phyloP scores from a whole-genome alignment of 1,284 basidiomycete species.

The Malassezia obtusa region DNA sequence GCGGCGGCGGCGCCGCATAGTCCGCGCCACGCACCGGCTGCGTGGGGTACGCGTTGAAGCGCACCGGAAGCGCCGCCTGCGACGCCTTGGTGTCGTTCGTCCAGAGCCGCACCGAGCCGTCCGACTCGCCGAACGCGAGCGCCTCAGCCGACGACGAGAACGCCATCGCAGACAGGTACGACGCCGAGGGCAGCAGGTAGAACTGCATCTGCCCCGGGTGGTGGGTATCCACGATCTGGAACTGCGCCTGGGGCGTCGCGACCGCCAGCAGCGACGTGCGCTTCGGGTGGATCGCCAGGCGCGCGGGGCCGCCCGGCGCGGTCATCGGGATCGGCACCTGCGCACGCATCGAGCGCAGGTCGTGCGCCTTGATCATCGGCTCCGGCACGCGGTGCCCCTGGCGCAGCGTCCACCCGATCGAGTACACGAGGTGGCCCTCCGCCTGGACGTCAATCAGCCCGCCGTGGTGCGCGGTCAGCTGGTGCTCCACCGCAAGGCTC shows the following conservation, averaged over 20 bases:
- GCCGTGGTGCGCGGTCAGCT: conserved; percentile 44
- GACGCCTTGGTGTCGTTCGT: conserved; percentile 58
- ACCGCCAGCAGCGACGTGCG: conserved; percentile 68
- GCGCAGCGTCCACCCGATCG: conserved; percentile 45
- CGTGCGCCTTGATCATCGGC: conserved; percentile 84
- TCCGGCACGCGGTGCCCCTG: conserved; percentile 81
- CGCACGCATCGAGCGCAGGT: conserved; percentile 70
- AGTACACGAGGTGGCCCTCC: conserved; percentile 41
- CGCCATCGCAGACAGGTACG: conserved; percentile 70
- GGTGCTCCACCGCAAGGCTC: conserved; percentile 35
- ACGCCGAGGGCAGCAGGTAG: conserved; percentile 51
- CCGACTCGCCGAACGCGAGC: conserved; percentile 81
- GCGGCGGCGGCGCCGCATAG: conserved; percentile 58
- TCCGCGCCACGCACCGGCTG: conserved; percentile 77
- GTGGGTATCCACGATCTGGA: conserved; percentile 78
- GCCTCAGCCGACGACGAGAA: conserved; percentile 79
- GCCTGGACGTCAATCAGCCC: conserved; percentile 45
- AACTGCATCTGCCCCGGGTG: conserved; percentile 62
- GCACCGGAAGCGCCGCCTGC: conserved; percentile 46
- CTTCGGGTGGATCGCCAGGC: conserved; percentile 72
- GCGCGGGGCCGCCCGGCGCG: conserved; percentile 67
- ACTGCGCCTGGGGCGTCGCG: conserved; percentile 70
- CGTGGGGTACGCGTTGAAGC: conserved; percentile 76
- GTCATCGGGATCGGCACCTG: conserved; percentile 71
- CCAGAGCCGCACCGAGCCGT: conserved; percentile 75